Evolutionary conservation across 2,329 filamentous ascomycete species (phyloP), one percentile per base, ranked within the genome.

Genomic region (Exophiala alcalophila): DNA sequence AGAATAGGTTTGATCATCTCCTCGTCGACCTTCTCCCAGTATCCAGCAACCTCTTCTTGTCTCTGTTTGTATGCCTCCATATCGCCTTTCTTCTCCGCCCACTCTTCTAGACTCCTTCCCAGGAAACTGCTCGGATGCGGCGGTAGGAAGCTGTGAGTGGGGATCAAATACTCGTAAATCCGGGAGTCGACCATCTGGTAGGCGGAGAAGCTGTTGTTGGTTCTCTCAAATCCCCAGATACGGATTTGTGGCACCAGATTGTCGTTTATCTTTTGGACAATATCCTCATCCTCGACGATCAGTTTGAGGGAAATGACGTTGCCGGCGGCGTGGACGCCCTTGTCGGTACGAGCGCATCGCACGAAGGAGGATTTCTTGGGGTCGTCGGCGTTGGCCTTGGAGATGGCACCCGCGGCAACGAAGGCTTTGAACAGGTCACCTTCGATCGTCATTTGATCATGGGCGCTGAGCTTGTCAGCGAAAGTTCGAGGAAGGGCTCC

Each of bases 131-230:
- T 83, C 0, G 90, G 90, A 61, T 97, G 90, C 0, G 92, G 92
- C 14, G 92, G 92, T 21, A 98, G 70, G 56, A 98, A 86, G 43
- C 86, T 88, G 66, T 97, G 89, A 28, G 86, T 92, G 2, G 92
- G 92, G 64, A 98, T 86, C 38, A 98, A 73, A 62, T 98, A 98
- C 69, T 98, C 92, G 67, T 98, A 98, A 75, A 90, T 94, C 55
- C 92, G 77, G 18, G 89, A 95, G 66, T 98, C 92, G 66, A 91
- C 96, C 42, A 86, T 78, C 61, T 94, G 85, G 66, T 98, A 98
- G 66, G 86, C 91, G 65, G 86, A 96, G 72, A 97, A 98, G 55
- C 81, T 80, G 53, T 90, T 91, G 61, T 84, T 91, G 1, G 91
- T 94, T 37, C 88, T 76, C 65, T 94, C 81, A 49, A 95, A 88